Percentiles rank a stretch among this genome's conserved stretches.
phyloP scores from a whole-genome alignment of 2,329 filamentous ascomycete genomes.

The Fusarium dlaminii region DNA sequence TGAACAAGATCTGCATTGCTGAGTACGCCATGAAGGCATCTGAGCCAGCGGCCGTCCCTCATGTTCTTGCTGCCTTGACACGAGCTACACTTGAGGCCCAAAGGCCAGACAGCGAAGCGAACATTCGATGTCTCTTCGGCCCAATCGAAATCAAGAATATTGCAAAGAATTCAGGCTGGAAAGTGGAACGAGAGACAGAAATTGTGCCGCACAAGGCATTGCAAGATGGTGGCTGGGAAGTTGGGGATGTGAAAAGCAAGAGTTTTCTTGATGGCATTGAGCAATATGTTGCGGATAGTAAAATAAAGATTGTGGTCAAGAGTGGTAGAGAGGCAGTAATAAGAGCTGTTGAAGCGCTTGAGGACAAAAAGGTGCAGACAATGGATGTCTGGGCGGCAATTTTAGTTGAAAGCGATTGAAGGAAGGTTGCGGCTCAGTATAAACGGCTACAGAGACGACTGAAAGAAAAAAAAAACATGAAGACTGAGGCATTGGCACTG shows the following conservation, averaged over 20 bases:
- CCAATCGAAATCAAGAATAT: slow-evolving; percentile 1
- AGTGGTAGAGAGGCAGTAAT: background rate
- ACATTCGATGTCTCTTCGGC: background rate
- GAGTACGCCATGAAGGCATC: slow-evolving; percentile 19
- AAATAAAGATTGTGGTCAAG: background rate
- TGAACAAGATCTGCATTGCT: background rate
- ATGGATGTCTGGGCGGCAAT: slow-evolving; percentile 19
- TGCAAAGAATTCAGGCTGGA: background rate
- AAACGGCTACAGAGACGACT: too few species aligned
- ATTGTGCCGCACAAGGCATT: background rate
- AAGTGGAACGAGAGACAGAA: background rate
- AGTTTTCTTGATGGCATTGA: background rate
- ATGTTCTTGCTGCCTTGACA: background rate
- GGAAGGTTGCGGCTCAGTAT: too few species aligned
- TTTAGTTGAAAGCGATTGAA: background rate
- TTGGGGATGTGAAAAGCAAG: background rate
- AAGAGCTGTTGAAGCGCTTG: background rate
- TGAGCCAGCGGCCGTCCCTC: background rate
- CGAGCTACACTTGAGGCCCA: slow-evolving; percentile 8
- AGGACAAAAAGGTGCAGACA: background rate
- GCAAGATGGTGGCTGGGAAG: slow-evolving; percentile 9
- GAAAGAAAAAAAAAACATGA: too few species aligned
- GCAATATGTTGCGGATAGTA: background rate
- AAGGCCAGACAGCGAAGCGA: background rate
- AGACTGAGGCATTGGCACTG: too few species aligned